A percentile compares a stretch with the other conserved stretches of the same genome.
Conservation (phyloP, 2,329 filamentous ascomycete genomes). For the Diaporthe velutina region DNA sequence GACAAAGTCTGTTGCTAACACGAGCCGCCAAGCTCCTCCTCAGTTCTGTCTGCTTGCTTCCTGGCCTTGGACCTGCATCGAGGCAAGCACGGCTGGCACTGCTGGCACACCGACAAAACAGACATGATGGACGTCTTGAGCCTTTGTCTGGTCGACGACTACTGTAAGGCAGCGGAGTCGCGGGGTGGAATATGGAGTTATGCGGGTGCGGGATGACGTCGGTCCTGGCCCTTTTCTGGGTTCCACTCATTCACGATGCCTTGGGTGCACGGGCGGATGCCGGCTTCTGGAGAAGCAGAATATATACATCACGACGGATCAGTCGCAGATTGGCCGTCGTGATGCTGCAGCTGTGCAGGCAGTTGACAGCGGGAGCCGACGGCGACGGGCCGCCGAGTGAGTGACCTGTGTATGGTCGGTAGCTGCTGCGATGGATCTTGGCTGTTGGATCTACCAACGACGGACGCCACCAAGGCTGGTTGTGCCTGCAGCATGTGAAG, state of each 20-base stretch:
- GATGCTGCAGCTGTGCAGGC: not conserved
- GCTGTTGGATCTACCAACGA: not conserved
- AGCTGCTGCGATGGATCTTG: not conserved
- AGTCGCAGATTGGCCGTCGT: not conserved
- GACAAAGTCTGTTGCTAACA: not conserved
- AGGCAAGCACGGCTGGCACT: not conserved
- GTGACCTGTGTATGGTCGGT: not conserved
- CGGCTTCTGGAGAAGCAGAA: not conserved
- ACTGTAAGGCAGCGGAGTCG: constrained; percentile 3
- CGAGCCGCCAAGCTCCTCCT: not conserved
- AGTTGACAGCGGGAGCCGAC: not conserved
- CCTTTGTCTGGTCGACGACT: not conserved
- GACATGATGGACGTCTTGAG: not conserved
- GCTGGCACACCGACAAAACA: constrained; percentile 22
- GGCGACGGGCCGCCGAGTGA: not conserved
- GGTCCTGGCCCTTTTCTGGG: not conserved
- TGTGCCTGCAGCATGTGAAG: constrained; percentile 11
- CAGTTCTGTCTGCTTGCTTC: not conserved
- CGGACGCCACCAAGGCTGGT: not conserved
- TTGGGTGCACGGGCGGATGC: not conserved
- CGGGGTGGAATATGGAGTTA: not conserved
- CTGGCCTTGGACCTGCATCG: not conserved
- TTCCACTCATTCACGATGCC: constrained; percentile 22
- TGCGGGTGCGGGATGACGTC: constrained; percentile 26
- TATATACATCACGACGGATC: constrained; percentile 4